phyloP scores from a whole-genome alignment of 306 rosid species.

The Lagenaria siceraria region DNA sequence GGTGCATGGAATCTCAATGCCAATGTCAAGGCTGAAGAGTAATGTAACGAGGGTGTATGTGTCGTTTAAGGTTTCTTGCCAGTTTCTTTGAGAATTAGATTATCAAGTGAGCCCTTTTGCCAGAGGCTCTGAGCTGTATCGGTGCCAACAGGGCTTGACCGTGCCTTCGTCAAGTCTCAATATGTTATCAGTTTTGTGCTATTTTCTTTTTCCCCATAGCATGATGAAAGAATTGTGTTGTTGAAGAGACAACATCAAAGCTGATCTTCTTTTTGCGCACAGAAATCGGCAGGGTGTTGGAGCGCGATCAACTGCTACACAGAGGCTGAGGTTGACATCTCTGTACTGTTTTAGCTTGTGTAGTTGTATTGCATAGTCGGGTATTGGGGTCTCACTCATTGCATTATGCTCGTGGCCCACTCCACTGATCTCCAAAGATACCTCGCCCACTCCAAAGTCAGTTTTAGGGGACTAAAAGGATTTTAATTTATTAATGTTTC shows the following conservation, averaged over 20 bases:
- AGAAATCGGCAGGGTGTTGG: not conserved
- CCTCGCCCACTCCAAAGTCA: not conserved
- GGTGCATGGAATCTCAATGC: not conserved
- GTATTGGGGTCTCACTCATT: not conserved
- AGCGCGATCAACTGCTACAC: not conserved
- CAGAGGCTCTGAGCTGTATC: not conserved
- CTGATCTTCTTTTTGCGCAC: not conserved
- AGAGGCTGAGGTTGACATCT: conserved; percentile 3
- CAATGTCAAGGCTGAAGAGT: not conserved
- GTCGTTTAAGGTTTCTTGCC: not conserved
- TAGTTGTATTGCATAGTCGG: not conserved
- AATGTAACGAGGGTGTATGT: not conserved
- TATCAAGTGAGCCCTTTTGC: not conserved
- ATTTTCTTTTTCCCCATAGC: not conserved
- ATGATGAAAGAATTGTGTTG: not conserved
- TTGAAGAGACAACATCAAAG: not conserved
- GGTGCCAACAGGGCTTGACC: not conserved
- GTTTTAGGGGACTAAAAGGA: not conserved
- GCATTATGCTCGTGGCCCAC: not conserved
- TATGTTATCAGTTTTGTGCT: not conserved
- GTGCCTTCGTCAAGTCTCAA: not conserved
- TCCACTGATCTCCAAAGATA: not conserved
- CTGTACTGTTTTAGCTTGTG: not conserved
- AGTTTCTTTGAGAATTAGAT: not conserved
- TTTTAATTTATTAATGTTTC: not conserved